Evolutionary conservation across 768 basidiomycete species (phyloP), one percentile per base, ranked within the genome.

Genomic region (Pholiota microspora): DNA sequence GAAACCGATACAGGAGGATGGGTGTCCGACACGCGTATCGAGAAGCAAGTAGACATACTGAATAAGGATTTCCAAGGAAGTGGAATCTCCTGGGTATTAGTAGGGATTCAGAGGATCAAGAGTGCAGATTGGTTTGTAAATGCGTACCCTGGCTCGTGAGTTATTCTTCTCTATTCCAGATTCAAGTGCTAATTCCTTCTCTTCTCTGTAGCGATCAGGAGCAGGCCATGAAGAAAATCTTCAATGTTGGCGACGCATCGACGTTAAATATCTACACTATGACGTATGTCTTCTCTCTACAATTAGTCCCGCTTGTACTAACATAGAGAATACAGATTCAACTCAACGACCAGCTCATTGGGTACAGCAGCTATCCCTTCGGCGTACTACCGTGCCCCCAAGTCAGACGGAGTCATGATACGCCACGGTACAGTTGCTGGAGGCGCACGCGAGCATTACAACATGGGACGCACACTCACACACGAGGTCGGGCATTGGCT

Each of bases 401-500:
- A 66, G 59, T 77, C 70, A 67, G 69, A 79, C 63, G 61, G 55
- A 15, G 67, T 63, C 12, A 59, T 56, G 55, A 52, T 62, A 15
- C 35, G 55, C 9, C 45, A 47, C 40, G 40, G 44, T 44, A 50
- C 52, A 2, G 52, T 54, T 10, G 28, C 52, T 3, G 35, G 45
- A 7, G 29, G 18, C 4, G 44, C 49, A 6, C 40, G 40, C 23
- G 49, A 23, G 44, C 31, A 54, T 15, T 58, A 50, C 32, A 40
- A 48, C 44, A 42, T 42, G 40, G 40, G 40, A n/a, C 40, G 40
- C 21, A 42, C 40, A 16, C 59, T 77, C n/a, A 73, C 73, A 10
- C 80, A 81, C 61, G 79, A 82, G 61, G 70, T 71, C 7, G 76
- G 79, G 3, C 78, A 80, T 60, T 81, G 79, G 78, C 61, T 77